Evolutionary conservation across 306 rosid species (phyloP), one percentile per base, ranked within the genome.

Genomic region (Cicer yamashitae): DNA sequence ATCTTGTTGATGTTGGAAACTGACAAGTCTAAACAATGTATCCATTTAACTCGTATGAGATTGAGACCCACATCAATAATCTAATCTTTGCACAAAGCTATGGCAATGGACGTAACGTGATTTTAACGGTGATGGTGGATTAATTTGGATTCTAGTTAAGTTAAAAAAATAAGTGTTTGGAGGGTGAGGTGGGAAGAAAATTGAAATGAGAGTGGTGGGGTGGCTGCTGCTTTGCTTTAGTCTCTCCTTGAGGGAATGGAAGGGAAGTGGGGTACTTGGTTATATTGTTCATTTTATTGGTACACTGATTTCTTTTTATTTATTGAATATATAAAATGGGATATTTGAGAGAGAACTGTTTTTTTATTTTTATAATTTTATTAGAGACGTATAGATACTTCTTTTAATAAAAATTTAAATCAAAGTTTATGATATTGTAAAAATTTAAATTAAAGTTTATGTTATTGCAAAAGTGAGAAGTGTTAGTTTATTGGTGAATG

Each of bases 1-100:
- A 83, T 93, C 88, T 0, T 77, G 91, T 39, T 84, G 77, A 6
- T n/a, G 89, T 71, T 75, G 77, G 52, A 94, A 88, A 85, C 79
- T 87, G 37, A 89, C 93, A 4, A 92, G 79, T 74, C 96, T 91
- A 85, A 92, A 94, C 91, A 94, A 92, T 70, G 99, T 90, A 89
- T 94, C 99, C 99, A 94, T 94, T 87, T 86, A 89, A 79, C 64
- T 76, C 51, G 37, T 39, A 61, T 63, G 44, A 60, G 10, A 30
- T 47, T 48, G 54, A 81, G 88, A 85, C 86, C 88, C 91, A 83
- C 93, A 87, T 85, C 83, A 75, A 82, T 74, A 67, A 81, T 51
- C 75, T 70, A 59, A 17, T 54, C 20, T 17, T 59, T 59, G 66
- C 43, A 60, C 44, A 34, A 17, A 17, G 53, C 14, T 66, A 10